These are phyloP conservation scores for Diplodia sapinea DNA, from an alignment of 2,329 filamentous ascomycete genomes.

Conservation along the genomic window DNA sequence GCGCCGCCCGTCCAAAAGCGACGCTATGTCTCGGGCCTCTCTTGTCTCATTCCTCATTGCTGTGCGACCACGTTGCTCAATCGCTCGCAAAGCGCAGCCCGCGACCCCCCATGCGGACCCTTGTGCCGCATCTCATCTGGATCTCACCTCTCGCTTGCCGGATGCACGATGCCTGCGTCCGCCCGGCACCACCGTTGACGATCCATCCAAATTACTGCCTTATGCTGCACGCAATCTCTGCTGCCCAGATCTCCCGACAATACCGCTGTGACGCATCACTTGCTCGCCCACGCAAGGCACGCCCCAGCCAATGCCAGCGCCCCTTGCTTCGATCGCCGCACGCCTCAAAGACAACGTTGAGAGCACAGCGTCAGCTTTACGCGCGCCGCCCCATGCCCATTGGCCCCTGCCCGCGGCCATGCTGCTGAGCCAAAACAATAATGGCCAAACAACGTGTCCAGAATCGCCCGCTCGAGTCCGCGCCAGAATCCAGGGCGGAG, in stretches of 20 bases:
- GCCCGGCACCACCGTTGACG: conserved; percentile 30
- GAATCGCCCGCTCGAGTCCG: conserved; percentile 22
- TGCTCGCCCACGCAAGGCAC: conserved; percentile 30
- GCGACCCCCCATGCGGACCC: conserved; percentile 15
- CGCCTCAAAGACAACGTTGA: conserved; percentile 30
- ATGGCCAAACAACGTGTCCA: conserved; percentile 29
- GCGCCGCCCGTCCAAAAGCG: background rate
- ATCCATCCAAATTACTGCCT: conserved; percentile 20
- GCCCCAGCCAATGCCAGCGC: conserved; percentile 26
- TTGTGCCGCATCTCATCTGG: conserved; percentile 28
- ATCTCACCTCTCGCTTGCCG: conserved; percentile 25
- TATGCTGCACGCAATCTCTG: conserved; percentile 22
- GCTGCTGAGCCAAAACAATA: conserved; percentile 29
- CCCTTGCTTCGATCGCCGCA: conserved; percentile 32
- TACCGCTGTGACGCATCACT: conserved; percentile 30
- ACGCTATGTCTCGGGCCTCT: conserved; percentile 18
- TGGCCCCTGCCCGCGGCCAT: conserved; percentile 19
- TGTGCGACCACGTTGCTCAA: conserved; percentile 28
- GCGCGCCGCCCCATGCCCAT: conserved; percentile 24
- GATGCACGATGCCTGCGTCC: conserved; percentile 30
- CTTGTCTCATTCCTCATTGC: conserved; percentile 31
- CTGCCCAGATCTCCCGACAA: conserved; percentile 19
- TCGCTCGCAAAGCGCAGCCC: conserved; percentile 23
- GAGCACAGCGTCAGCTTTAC: conserved; percentile 30
- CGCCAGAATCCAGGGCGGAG: conserved; percentile 28